Percentiles rank a stretch among this genome's conserved stretches.
Evolutionary conservation across 2,329 filamentous ascomycete species (phyloP).

Genomic region (Fusarium nygamai): DNA sequence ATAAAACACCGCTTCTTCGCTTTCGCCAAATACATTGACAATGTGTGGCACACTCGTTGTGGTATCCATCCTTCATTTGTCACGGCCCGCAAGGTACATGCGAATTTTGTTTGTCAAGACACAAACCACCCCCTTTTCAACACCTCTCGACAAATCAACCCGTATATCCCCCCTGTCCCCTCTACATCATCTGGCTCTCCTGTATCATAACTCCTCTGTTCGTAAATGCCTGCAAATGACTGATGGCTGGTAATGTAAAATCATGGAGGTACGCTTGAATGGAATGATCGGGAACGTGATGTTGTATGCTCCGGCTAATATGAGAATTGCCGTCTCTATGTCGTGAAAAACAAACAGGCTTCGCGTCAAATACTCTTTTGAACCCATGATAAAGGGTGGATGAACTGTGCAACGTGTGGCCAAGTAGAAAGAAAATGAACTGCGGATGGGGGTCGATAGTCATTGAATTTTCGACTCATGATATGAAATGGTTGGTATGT

Average conservation of each 20-base stretch:
- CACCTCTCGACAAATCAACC: conserved; percentile 2
- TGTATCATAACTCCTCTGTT: conserved; percentile 26
- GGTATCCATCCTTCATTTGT: conserved; percentile 14
- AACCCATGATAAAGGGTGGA: conserved; percentile 4
- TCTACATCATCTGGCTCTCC: not conserved
- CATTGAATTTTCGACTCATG: conserved; percentile 25
- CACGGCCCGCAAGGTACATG: conserved; percentile 13
- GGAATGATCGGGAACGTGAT: conserved; percentile 39
- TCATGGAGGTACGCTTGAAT: conserved; percentile 35
- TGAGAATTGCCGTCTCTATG: conserved; percentile 21
- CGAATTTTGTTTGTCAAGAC: conserved; percentile 23
- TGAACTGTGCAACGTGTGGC: conserved; percentile 29
- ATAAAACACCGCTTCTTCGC: conserved; percentile 35
- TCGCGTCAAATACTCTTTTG: conserved; percentile 21
- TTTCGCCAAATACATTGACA: conserved; percentile 34
- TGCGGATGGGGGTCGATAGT: conserved; percentile 12
- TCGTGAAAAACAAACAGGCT: conserved; percentile 24
- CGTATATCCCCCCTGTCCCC: not conserved
- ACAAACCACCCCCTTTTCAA: conserved; percentile 11
- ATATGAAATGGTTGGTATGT: conserved; percentile 1
- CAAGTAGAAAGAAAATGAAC: conserved; percentile 33
- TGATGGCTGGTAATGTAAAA: conserved; percentile 35
- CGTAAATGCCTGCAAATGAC: conserved; percentile 41
- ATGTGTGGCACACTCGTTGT: conserved; percentile 20
- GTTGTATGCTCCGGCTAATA: conserved; percentile 33